A percentile compares a stretch with the other conserved stretches of the same genome.
These are phyloP conservation scores for Xerocomellus chrysenteron DNA, from an alignment of 768 basidiomycete species.

Conservation along the genomic window DNA sequence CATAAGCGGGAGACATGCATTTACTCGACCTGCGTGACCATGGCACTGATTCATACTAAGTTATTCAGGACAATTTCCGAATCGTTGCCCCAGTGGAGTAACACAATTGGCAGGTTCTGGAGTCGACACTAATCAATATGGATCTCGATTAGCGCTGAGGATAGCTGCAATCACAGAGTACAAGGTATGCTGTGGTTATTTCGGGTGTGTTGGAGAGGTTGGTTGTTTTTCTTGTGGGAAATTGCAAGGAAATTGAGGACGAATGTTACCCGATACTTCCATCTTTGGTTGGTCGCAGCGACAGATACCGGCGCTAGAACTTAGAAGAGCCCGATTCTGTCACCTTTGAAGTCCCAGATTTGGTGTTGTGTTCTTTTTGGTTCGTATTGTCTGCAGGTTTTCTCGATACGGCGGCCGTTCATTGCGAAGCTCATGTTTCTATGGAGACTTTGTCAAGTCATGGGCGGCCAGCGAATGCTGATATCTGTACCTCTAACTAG, in stretches of 20 bases:
- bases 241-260: no score
- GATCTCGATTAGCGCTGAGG: not conserved
- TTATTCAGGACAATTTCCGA: no score
- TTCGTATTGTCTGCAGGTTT: constrained; percentile 3
- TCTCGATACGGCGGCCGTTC: not conserved
- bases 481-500: not conserved
- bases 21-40: not conserved
- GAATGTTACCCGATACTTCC: no score
- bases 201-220: not conserved
- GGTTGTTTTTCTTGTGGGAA: no score
- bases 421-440: constrained; percentile 9
- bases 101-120: not conserved
- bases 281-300: no score
- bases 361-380: constrained; percentile 5
- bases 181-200: not conserved
- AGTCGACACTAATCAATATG: not conserved
- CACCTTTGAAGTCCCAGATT: constrained; percentile 10
- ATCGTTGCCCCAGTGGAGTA: no score
- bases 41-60: no score
- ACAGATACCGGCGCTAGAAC: no score
- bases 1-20: not conserved
- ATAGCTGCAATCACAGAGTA: not conserved
- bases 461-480: not conserved
- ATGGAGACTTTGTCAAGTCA: constrained; percentile 13
- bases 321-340: no score